Evolutionary conservation across 2,329 filamentous ascomycete genomes (phyloP).

Genomic region (Geosmithia putterillii): DNA sequence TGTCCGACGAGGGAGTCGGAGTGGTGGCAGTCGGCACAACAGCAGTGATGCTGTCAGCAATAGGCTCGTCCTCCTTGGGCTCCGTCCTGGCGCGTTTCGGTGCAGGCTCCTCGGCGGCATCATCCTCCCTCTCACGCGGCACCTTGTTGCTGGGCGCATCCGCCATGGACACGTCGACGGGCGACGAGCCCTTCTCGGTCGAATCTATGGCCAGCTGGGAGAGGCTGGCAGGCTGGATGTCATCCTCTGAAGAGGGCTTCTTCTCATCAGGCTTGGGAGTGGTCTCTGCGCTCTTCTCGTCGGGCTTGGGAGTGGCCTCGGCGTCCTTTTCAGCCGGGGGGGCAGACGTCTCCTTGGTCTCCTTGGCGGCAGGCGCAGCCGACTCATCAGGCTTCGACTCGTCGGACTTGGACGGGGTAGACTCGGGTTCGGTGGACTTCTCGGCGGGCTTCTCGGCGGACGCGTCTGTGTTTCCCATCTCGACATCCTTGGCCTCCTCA

Average conservation of each 20-base stretch:
- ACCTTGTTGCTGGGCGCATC: conserved; percentile 46
- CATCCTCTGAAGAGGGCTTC: conserved; percentile 18
- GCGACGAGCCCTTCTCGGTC: conserved; percentile 15
- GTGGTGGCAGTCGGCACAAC: conserved; percentile 1
- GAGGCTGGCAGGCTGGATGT: conserved; percentile 21
- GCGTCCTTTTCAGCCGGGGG: not conserved
- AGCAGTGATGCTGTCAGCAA: not conserved
- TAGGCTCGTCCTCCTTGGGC: conserved; percentile 26
- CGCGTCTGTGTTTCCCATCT: conserved; percentile 1
- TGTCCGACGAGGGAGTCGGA: not conserved
- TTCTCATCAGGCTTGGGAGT: not conserved
- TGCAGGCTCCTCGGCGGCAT: conserved; percentile 51
- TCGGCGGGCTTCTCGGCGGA: not conserved
- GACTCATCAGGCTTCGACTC: not conserved
- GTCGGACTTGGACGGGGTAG: not conserved
- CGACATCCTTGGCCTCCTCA: conserved; percentile 1
- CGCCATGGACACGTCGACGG: conserved; percentile 36
- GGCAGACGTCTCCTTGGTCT: conserved; percentile 2
- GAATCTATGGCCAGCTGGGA: conserved; percentile 25
- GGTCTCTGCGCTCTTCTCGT: too few species aligned
- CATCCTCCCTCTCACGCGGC: conserved; percentile 67
- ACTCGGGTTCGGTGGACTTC: not conserved
- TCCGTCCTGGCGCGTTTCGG: conserved; percentile 76
- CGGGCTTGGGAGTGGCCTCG: not conserved
- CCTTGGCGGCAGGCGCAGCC: not conserved